Base-by-base conservation (phyloP, 2,329 filamentous ascomycete genomes). In the Colletotrichum aenigma region DNA sequence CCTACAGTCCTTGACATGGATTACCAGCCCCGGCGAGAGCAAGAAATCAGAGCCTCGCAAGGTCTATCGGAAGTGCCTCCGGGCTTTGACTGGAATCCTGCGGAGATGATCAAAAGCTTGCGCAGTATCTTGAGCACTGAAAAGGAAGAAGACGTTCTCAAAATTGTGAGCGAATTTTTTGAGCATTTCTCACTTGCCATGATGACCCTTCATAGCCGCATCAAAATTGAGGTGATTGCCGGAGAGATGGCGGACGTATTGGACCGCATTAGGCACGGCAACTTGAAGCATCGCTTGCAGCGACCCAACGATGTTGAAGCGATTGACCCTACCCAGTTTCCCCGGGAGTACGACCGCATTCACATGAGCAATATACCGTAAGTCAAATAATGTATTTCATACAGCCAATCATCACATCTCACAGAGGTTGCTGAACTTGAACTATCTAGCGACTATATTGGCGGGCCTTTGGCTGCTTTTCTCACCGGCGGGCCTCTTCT, bases 321-420 rank as follows among this genome's bases (percentile, higher is more conserved):
- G n/a, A 61, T 77, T 16, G 77, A 80, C 69, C 73, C 77, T 15
- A 77, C 72, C 16, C 70, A 34, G 3, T 83, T 81, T 76, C 82
- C 81, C 4, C 68, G 70, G 12, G 71, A 60, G 16, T 83, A 81
- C 66, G 81, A 82, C 61, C 66, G 79, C 9, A 80, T 83, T 10
- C 79, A 82, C 48, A 77, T 81, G 79, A 83, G 80, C 78, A 82
- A 83, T 43, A 78, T 82, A 21, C 81, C 81, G 78, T 38, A 9
- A 64, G 60, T 64, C 55, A 58, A 18, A n/a, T n/a, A 6, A 6
- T 2, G 9, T 48, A 48, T n/a, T n/a, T 12, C 18, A 6, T 48
- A 48, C 38, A n/a, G 9, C 18, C 9, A n/a, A 48, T n/a, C 3
- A 48, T n/a, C 38, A n/a, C 18, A 48, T n/a, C 38, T 12, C 12